Base-by-base conservation (phyloP, 1,284 basidiomycete genomes). In the Tilletia indica region DNA sequence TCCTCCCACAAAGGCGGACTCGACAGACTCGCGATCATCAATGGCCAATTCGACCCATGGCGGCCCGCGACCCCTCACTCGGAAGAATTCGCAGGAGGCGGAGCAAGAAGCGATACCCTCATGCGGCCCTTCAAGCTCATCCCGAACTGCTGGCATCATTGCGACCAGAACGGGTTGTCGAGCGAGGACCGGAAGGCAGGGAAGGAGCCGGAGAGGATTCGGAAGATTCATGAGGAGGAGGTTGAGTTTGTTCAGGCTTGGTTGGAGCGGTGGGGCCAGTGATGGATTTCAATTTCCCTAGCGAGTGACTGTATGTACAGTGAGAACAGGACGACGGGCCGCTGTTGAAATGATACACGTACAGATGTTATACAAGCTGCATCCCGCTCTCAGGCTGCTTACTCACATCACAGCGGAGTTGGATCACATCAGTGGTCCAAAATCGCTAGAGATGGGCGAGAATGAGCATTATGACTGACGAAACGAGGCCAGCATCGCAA, bases 11-110 rank as follows among this genome's bases (percentile, higher is more conserved):
- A 54, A n/a, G 51, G 16, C 12, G 89, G 89, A 38, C 88, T 89
- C 19, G 90, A 93, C 83, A 87, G 91, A 63, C 86, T 97, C 68
- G 94, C 94, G 0, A 90, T 96, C 78, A 91, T 97, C 74, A 92
- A 93, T 78, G 92, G 92, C 16, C 90, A 92, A 87, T 88, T 90
- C 63, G 79, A 96, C 85, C 94, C 94, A 3, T 97, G 94, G 94
- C 88, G 91, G 73, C 92, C 92, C 0, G 90, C 90, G 73, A 88
- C 94, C 0, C 93, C 93, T 0, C 93, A 95, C 81, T 92, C 91
- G 74, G 89, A 91, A 68, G 80, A 84, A 70, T 85, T 75, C 6
- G 79, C 79, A 1, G 89, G 92, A 68, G 93, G 93, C 0, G 85
- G 87, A 5, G 86, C 88, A 61, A 87, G 94, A 45, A 83, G 87